These are phyloP conservation scores for Neckera pumila DNA, from an alignment of 225 moss, liverwort and hornwort genomes.

Conservation along the genomic window DNA sequence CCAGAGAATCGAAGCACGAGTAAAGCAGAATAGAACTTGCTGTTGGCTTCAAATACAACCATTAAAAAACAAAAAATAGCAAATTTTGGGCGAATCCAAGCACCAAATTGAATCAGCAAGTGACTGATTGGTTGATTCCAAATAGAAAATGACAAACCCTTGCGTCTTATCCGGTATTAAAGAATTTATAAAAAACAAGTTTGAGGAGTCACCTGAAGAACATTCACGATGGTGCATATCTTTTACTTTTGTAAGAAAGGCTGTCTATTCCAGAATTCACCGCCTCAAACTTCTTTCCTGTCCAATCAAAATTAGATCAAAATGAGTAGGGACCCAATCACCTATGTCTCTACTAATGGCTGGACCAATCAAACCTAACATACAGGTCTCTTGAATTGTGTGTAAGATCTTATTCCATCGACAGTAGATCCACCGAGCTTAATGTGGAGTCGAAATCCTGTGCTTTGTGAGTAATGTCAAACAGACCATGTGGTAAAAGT, in stretches of 20 bases:
- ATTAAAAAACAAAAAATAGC: neutral
- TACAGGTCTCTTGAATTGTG: neutral
- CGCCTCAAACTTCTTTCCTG: neutral
- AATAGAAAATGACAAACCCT: neutral
- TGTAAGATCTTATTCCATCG: neutral
- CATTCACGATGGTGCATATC: neutral
- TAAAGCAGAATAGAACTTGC: neutral
- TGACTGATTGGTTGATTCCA: neutral
- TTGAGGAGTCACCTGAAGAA: neutral
- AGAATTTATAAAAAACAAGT: neutral
- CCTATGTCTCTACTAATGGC: neutral
- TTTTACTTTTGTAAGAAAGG: neutral
- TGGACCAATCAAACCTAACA: neutral
- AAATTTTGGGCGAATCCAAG: neutral
- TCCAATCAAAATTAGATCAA: neutral
- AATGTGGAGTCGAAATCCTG: neutral
- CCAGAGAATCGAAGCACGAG: neutral
- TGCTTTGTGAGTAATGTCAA: neutral
- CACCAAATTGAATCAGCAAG: neutral
- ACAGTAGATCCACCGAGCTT: neutral
- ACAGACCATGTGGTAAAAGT: neutral
- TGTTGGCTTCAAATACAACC: neutral
- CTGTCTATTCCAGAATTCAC: neutral
- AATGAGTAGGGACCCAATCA: neutral
- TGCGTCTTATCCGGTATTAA: neutral